phyloP scores from a whole-genome alignment of 345 rosid genomes.

The Ailanthus altissimus region DNA sequence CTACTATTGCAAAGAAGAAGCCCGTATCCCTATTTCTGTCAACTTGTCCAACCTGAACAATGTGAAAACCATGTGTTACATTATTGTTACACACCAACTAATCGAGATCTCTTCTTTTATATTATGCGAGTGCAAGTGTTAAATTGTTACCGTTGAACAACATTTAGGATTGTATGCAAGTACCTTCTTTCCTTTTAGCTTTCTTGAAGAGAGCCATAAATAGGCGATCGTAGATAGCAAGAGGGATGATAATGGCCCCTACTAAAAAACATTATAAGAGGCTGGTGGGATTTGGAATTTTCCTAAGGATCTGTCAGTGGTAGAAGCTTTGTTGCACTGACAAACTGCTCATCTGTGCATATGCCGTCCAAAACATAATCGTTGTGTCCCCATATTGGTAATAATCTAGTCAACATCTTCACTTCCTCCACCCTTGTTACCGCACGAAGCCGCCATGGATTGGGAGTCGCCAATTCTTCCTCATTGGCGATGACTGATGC shows the following conservation, averaged over 20 bases:
- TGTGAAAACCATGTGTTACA: background rate
- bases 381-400: conserved; percentile 28
- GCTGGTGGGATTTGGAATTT: conserved; percentile 18
- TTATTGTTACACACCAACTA: background rate
- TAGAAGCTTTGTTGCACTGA: conserved; percentile 25
- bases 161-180: background rate
- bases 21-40: conserved; percentile 23
- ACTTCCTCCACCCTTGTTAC: conserved; percentile 30
- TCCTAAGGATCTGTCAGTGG: conserved; percentile 23
- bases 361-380: conserved; percentile 13
- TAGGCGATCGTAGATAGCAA: conserved; percentile 10
- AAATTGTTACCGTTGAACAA: background rate
- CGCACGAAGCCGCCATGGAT: conserved; percentile 24
- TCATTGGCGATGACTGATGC: conserved; percentile 15
- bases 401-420: conserved; percentile 17
- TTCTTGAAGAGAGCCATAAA: conserved; percentile 13
- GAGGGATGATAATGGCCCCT: background rate
- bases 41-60: conserved; percentile 17
- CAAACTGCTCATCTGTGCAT: conserved; percentile 22
- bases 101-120: background rate
- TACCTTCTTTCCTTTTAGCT: conserved; percentile 17
- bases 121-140: background rate
- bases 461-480: conserved; percentile 3
- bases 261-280: conserved; percentile 16
- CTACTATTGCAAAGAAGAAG: conserved; percentile 14